phyloP scores from a whole-genome alignment of 1,139 yeast genomes.

The Diutina mesorugosa region DNA sequence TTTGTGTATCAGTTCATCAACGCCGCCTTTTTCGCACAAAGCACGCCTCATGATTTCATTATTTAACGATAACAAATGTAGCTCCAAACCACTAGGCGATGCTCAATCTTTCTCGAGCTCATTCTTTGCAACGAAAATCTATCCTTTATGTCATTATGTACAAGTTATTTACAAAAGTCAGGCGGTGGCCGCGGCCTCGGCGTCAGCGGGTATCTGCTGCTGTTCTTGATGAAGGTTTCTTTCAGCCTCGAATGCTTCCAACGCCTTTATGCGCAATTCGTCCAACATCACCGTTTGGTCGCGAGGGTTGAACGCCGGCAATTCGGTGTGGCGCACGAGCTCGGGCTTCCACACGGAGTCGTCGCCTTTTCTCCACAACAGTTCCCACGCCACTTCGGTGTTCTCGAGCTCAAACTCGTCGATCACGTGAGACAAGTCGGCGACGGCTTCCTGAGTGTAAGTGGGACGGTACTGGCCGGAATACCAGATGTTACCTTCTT shows the following conservation, averaged over 20 bases:
- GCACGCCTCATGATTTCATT: too few species aligned
- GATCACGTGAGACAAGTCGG: slow-evolving; percentile 65
- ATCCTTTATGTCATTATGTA: neutral
- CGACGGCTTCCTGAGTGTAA: slow-evolving; percentile 82
- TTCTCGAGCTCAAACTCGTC: slow-evolving; percentile 42
- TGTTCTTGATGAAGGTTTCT: slow-evolving; percentile 8
- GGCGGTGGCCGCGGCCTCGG: neutral
- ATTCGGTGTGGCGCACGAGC: slow-evolving; percentile 41
- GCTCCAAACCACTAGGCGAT: too few species aligned
- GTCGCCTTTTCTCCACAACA: slow-evolving; percentile 77
- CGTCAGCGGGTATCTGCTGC: neutral
- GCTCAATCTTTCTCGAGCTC: too few species aligned
- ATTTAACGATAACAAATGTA: too few species aligned
- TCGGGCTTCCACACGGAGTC: slow-evolving; percentile 48
- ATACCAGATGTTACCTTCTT: slow-evolving; percentile 74
- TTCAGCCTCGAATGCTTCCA: slow-evolving; percentile 19
- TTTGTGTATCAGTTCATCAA: too few species aligned
- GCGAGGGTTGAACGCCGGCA: slow-evolving; percentile 52
- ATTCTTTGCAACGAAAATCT: neutral
- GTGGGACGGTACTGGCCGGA: slow-evolving; percentile 85
- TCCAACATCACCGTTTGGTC: slow-evolving; percentile 54
- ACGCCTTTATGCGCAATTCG: slow-evolving; percentile 34
- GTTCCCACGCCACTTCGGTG: slow-evolving; percentile 66
- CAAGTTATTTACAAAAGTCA: neutral
- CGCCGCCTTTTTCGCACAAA: too few species aligned